Conservation (phyloP, 106 monocot species). For the Phalaenopsis aphrodite region DNA sequence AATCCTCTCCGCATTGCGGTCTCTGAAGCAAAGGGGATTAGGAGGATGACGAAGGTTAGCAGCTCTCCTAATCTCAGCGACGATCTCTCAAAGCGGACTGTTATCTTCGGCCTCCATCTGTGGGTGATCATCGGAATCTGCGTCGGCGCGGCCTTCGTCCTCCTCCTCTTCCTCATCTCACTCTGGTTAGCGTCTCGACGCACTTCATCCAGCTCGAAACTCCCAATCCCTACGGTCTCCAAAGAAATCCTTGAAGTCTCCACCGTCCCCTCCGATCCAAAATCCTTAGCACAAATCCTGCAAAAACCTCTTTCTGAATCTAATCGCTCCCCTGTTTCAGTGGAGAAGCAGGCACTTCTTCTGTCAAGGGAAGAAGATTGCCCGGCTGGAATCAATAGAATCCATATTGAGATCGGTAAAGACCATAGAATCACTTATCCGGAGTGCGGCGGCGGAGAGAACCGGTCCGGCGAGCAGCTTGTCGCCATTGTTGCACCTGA, state of each 20-base stretch:
- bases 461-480: slow-evolving; percentile 7
- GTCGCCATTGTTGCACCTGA: slow-evolving; percentile 32
- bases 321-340: not conserved
- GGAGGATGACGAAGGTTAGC: not conserved
- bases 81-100: slow-evolving; percentile 63
- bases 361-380: slow-evolving; percentile 11
- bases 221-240: slow-evolving; percentile 27
- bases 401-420: slow-evolving; percentile 63
- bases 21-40: not conserved
- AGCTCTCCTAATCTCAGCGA: slow-evolving; percentile 24
- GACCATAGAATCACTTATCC: slow-evolving; percentile 63
- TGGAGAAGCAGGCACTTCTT: slow-evolving; percentile 12
- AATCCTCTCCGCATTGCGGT: not conserved
- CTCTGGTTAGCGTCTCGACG: slow-evolving; percentile 47
- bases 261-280: slow-evolving; percentile 15
- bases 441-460: slow-evolving; percentile 23
- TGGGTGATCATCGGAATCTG: slow-evolving; percentile 76
- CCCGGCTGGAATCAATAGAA: slow-evolving; percentile 27
- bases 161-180: slow-evolving; percentile 69
- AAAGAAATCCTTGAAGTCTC: slow-evolving; percentile 57
- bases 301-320: slow-evolving; percentile 3
- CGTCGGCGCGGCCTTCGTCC: slow-evolving; percentile 69
- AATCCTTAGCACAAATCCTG: slow-evolving; percentile 9
- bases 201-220: slow-evolving; percentile 11
- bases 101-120: slow-evolving; percentile 75